phyloP scores from a whole-genome alignment of 768 basidiomycete species.

The Tylopilus balloui region DNA sequence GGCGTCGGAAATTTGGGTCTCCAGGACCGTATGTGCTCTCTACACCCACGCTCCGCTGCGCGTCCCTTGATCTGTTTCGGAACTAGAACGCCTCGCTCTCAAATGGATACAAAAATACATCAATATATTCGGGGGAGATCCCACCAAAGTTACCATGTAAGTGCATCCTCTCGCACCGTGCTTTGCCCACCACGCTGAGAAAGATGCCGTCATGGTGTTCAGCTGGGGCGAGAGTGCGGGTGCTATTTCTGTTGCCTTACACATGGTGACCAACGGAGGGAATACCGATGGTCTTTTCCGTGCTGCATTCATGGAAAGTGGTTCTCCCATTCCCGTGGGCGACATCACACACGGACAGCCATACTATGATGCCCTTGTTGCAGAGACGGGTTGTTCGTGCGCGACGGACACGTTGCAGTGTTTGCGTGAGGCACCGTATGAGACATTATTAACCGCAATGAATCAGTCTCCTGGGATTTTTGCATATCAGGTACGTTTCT shows the following conservation, averaged over 20 bases:
- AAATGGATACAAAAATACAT: conserved; percentile 61
- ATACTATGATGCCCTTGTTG: conserved; percentile 30
- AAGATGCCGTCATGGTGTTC: background rate
- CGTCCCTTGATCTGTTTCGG: no score
- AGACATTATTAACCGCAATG: conserved; percentile 29
- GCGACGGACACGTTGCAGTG: conserved; percentile 31
- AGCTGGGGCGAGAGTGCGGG: conserved; percentile 38
- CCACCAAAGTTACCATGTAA: conserved; percentile 37
- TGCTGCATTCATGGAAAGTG: conserved; percentile 38
- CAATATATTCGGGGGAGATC: conserved; percentile 54
- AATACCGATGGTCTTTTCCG: conserved; percentile 11
- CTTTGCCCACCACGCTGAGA: background rate
- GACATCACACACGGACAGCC: conserved; percentile 23
- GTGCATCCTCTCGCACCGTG: background rate
- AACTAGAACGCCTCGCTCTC: conserved; percentile 38
- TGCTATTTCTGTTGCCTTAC: conserved; percentile 30
- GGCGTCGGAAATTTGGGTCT: conserved; percentile 47
- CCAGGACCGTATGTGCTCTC: conserved; percentile 36
- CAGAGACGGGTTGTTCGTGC: conserved; percentile 27
- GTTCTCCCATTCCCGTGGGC: conserved; percentile 27
- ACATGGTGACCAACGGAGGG: conserved; percentile 26
- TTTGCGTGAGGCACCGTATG: conserved; percentile 31
- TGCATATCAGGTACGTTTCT: background rate
- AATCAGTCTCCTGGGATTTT: conserved; percentile 29
- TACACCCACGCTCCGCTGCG: background rate